phyloP scores from a whole-genome alignment of 352 stramenopile genomes.

The Phytophthora sojae region DNA sequence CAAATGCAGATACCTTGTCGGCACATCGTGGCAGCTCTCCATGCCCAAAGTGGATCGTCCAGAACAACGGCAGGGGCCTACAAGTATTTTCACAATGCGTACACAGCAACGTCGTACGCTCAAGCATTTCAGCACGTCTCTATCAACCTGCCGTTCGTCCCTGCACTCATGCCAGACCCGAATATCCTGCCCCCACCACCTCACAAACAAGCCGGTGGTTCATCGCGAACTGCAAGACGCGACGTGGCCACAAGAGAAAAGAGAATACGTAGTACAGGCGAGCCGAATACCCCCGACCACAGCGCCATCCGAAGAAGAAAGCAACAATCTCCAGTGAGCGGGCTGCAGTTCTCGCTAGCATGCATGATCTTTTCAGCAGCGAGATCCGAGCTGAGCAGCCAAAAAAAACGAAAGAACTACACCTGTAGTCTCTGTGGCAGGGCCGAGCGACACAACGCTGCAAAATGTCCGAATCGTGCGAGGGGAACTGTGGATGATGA shows the following conservation, averaged over 20 bases:
- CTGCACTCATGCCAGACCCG: neutral
- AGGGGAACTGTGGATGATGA: constrained; percentile 6
- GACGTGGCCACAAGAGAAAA: constrained; percentile 9
- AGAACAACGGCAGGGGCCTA: neutral
- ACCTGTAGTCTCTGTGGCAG: constrained; percentile 3
- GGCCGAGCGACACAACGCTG: constrained; percentile 7
- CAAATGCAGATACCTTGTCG: constrained; percentile 21
- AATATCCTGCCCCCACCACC: constrained; percentile 7
- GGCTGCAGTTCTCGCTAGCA: neutral
- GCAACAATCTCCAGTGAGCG: neutral
- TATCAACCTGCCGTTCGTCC: constrained; percentile 1
- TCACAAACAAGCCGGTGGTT: constrained; percentile 9
- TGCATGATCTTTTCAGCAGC: constrained; percentile 2
- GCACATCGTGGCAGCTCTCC: constrained; percentile 12
- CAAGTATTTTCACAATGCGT: constrained; percentile 1
- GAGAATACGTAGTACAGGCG: constrained; percentile 3
- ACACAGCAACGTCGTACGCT: constrained; percentile 3
- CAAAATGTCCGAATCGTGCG: constrained; percentile 7
- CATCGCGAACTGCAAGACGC: neutral
- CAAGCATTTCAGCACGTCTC: neutral
- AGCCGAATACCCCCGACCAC: neutral
- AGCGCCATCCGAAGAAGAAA: neutral
- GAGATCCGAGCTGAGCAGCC: neutral
- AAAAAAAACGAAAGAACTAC: constrained; percentile 13
- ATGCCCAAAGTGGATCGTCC: neutral